Evolutionary conservation across 352 stramenopile species (phyloP), one percentile per base, ranked within the genome.

Genomic region (Globisporangium ultimum): DNA sequence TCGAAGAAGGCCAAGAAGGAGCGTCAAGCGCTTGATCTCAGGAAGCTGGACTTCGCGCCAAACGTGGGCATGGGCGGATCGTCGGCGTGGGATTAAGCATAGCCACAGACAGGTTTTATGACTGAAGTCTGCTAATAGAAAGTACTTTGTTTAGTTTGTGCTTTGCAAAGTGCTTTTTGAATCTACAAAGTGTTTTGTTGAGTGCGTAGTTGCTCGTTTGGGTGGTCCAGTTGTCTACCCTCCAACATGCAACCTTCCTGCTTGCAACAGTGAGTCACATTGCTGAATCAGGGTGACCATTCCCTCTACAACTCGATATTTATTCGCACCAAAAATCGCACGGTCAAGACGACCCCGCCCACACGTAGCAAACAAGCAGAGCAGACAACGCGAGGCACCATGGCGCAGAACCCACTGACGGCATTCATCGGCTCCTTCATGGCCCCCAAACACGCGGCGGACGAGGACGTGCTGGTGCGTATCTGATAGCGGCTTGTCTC

Each of bases 351-450:
- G 34, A 38, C 46, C 46, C 15, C 55, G 46, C 17, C 43, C 34
- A 62, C 28, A 5, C 56, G 14, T 9, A 55, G 22, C 46, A 54
- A 61, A 58, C n/a, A 47, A 66, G 24, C 50, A 65, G 38, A 14
- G 56, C 28, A 59, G 15, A 17, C 28, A 59, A 28, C 41, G 36
- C 18, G 34, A 47, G 21, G 36, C 24, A 48, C 4, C 34, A 89
- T 90, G 80, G 58, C 80, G 62, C 71, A 78, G 64, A 91, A 84
- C 65, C 78, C 81, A 46, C 57, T 91, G 61, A 73, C 77, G 49
- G 69, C 78, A 54, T 81, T 89, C 60, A 77, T 91, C 63, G 68
- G 71, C 58, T 87, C 80, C 49, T 82, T 88, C 70, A 91, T 91
- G 77, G 63, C 77, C 43, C 60, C 76, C 40, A 73, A 76, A 66